phyloP scores from a whole-genome alignment of 179 eudicot species.

The Amaranthus tricolor region DNA sequence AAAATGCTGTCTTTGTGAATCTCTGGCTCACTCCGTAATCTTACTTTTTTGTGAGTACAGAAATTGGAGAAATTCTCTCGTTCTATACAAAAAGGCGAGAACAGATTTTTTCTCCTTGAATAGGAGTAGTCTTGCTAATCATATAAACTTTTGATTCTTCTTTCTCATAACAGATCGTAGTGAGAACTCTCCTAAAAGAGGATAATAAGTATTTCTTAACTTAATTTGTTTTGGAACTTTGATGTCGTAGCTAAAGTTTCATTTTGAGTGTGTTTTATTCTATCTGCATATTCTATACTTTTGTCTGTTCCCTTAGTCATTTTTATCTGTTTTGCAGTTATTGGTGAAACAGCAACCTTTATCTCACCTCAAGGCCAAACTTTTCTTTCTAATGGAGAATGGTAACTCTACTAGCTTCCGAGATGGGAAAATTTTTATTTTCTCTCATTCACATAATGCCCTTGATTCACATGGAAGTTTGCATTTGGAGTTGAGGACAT shows the following conservation, averaged over 20 bases:
- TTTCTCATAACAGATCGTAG: background rate
- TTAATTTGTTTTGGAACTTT: background rate
- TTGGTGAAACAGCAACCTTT: slow-evolving; percentile 88
- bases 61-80: background rate
- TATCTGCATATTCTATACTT: background rate
- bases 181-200: background rate
- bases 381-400: slow-evolving; percentile 92
- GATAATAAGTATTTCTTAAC: background rate
- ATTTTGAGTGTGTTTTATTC: background rate
- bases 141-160: background rate
- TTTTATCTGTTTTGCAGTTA: slow-evolving; percentile 47
- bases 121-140: background rate
- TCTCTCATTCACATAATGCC: background rate
- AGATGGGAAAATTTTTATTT: background rate
- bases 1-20: background rate
- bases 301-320: slow-evolving; percentile 5
- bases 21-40: background rate
- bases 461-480: background rate
- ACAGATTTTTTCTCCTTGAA: background rate
- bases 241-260: background rate
- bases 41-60: slow-evolving; percentile 8
- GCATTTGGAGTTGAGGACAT: background rate
- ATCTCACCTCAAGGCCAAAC: slow-evolving; percentile 50
- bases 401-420: slow-evolving; percentile 45
- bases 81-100: background rate